These are phyloP conservation scores for Pythium graminicola DNA, from an alignment of 352 stramenopile genomes.

Conservation along the genomic window DNA sequence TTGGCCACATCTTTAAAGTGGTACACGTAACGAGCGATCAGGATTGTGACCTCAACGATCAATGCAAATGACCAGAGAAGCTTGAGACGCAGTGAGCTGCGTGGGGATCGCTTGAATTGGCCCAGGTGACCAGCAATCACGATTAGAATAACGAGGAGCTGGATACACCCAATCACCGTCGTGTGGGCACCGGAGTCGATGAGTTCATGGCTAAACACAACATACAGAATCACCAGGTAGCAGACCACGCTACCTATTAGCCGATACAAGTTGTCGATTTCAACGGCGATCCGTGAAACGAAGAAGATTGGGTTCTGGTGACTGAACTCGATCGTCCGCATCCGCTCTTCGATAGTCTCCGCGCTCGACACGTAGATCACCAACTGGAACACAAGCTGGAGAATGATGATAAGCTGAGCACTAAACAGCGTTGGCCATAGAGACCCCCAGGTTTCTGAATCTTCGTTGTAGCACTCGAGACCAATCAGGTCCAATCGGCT, in stretches of 20 bases:
- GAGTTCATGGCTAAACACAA: conserved; percentile 60
- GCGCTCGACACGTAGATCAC: conserved; percentile 78
- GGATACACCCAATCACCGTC: conserved; percentile 54
- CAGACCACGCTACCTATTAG: conserved; percentile 54
- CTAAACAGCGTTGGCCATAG: conserved; percentile 79
- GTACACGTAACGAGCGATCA: conserved; percentile 71
- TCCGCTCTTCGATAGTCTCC: conserved; percentile 56
- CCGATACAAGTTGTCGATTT: conserved; percentile 75
- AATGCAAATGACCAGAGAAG: conserved; percentile 74
- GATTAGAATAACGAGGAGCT: conserved; percentile 56
- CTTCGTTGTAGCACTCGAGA: conserved; percentile 60
- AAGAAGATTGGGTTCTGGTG: conserved; percentile 75
- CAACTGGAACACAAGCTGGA: conserved; percentile 80
- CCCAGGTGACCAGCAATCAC: conserved; percentile 68
- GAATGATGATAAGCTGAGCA: conserved; percentile 77
- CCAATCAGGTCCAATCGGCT: conserved; percentile 51
- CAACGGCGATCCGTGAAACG: conserved; percentile 56
- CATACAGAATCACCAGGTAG: conserved; percentile 64
- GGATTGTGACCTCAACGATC: conserved; percentile 55
- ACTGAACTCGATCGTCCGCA: conserved; percentile 47
- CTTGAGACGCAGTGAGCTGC: conserved; percentile 65
- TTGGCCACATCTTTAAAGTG: conserved; percentile 67
- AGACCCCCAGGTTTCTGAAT: conserved; percentile 51
- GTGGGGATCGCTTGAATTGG: conserved; percentile 50
- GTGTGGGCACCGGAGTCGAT: conserved; percentile 46